Evolutionary conservation across 805 yeast genomes (phyloP).

Genomic region (Candida pseudoglaebosa): DNA sequence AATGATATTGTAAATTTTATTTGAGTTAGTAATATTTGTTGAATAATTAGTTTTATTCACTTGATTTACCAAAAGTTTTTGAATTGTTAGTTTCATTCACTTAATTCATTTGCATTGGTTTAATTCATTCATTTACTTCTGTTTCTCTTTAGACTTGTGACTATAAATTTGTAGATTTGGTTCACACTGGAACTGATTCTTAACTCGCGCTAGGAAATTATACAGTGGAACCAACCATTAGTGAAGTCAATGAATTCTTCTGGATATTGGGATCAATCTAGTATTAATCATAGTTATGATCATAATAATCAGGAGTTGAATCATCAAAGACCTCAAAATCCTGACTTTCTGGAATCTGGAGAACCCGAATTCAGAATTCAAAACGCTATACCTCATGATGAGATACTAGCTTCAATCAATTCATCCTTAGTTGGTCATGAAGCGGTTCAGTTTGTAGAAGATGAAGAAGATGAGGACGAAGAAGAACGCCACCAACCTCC

Average conservation of each 20-base stretch:
- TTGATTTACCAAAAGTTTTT: too few species aligned
- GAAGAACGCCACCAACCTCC: constrained; percentile 7
- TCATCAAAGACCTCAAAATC: neutral
- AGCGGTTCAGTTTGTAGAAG: constrained; percentile 3
- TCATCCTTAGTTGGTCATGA: constrained; percentile 11
- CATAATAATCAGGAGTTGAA: neutral
- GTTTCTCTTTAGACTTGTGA: too few species aligned
- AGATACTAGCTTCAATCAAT: constrained; percentile 26
- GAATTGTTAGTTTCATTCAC: too few species aligned
- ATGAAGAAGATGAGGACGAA: constrained; percentile 12
- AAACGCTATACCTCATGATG: constrained; percentile 25
- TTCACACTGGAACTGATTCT: too few species aligned
- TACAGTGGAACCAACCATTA: too few species aligned
- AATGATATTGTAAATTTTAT: too few species aligned
- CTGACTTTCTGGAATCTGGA: constrained; percentile 7
- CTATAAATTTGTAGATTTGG: too few species aligned
- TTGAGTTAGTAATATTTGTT: too few species aligned
- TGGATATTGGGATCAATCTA: constrained; percentile 22
- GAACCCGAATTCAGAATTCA: constrained; percentile 26
- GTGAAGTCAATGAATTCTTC: constrained; percentile 20
- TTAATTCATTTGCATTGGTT: too few species aligned
- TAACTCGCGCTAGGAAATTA: too few species aligned
- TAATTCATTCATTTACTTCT: too few species aligned
- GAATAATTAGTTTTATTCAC: too few species aligned
- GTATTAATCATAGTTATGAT: constrained; percentile 6